Percentiles rank a stretch among this genome's conserved stretches.
Evolutionary conservation across 331 rosid species (phyloP).

Genomic region (Cucumis variabilis): DNA sequence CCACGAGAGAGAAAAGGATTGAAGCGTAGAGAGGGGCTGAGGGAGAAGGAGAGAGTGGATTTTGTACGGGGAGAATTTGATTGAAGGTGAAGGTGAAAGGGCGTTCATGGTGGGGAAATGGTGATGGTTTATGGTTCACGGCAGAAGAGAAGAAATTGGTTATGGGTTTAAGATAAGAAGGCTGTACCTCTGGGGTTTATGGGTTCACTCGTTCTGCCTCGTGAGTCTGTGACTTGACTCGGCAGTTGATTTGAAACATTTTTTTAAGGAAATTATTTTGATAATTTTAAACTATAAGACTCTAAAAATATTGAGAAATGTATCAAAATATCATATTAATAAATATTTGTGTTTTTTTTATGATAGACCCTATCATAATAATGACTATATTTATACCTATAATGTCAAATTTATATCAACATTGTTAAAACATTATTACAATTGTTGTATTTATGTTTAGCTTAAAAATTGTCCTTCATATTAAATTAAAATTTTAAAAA

Average conservation of each 20-base stretch:
- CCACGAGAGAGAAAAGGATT: conserved; percentile 49
- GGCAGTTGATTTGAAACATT: background rate
- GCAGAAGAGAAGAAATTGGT: background rate
- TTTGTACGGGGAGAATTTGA: conserved; percentile 44
- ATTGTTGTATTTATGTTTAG: too few species aligned
- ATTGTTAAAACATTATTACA: too few species aligned
- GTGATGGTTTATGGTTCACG: background rate
- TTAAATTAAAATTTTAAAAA: too few species aligned
- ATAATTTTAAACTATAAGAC: too few species aligned
- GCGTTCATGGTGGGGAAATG: conserved; percentile 47
- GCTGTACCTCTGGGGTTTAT: conserved; percentile 55
- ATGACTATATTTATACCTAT: too few species aligned
- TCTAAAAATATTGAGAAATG: too few species aligned
- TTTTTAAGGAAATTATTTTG: too few species aligned
- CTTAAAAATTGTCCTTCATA: too few species aligned
- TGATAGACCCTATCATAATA: too few species aligned
- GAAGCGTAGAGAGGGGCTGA: conserved; percentile 46
- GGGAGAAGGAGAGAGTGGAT: conserved; percentile 41
- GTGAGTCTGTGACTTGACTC: background rate
- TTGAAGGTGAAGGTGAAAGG: conserved; percentile 40
- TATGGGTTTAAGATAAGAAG: conserved; percentile 59
- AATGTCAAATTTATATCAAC: too few species aligned
- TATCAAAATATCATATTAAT: too few species aligned
- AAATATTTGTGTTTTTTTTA: too few species aligned
- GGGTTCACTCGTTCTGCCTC: conserved; percentile 48